Percentiles rank a stretch among this genome's conserved stretches.
These are phyloP conservation scores for Paratinospora sagittata DNA, from an alignment of 164 flowering plant genomes.

Conservation along the genomic window DNA sequence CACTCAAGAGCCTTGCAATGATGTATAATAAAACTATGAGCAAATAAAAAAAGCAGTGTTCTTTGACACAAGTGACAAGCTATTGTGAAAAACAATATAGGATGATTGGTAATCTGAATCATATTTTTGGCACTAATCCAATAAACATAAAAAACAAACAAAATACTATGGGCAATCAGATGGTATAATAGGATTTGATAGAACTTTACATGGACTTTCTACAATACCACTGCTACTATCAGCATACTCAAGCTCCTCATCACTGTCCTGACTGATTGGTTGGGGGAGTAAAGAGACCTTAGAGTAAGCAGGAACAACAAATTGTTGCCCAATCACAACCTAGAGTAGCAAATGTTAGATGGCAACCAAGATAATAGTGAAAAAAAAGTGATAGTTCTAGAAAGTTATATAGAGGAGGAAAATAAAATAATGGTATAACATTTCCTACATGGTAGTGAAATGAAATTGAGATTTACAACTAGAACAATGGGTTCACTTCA, in stretches of 20 bases:
- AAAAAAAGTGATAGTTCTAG: background rate
- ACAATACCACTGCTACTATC: constrained; percentile 51
- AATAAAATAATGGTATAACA: background rate
- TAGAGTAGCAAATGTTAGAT: constrained; percentile 20
- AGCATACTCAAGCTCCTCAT: constrained; percentile 97
- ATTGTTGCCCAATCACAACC: constrained; percentile 71
- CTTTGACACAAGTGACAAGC: background rate
- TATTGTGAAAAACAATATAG: background rate
- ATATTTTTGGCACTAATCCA: background rate
- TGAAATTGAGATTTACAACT: background rate
- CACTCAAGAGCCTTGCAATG: too few species aligned
- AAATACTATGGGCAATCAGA: background rate
- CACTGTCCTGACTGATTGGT: constrained; percentile 82
- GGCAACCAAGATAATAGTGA: background rate
- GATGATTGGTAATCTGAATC: background rate
- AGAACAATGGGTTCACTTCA: background rate
- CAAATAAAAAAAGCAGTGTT: background rate
- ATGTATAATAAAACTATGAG: background rate
- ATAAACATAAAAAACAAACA: background rate
- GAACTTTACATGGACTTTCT: constrained; percentile 42
- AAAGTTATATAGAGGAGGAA: background rate
- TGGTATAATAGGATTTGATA: background rate
- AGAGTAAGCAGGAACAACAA: constrained; percentile 87
- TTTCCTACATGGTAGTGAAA: background rate
- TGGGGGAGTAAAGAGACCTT: constrained; percentile 80